Conservation (phyloP, 495 filamentous ascomycete species). For the Penicillium paradoxum region DNA sequence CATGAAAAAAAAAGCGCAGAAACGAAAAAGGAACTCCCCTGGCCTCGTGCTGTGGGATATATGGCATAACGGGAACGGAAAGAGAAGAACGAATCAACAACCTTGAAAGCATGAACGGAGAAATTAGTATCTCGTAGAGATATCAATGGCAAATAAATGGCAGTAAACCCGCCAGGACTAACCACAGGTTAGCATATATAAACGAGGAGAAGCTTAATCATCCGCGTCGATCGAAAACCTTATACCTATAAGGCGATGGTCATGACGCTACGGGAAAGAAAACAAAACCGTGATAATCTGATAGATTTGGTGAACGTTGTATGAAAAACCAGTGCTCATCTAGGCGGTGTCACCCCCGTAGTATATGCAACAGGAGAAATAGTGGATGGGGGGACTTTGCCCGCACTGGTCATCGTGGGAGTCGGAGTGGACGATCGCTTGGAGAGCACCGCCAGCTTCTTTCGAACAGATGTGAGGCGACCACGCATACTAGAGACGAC, state of each 20-base stretch:
- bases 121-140: slow-evolving; percentile 11
- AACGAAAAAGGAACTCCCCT: slow-evolving; percentile 11
- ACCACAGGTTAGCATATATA: slow-evolving; percentile 2
- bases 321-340: slow-evolving; percentile 18
- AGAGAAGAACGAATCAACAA: slow-evolving; percentile 11
- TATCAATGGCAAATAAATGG: neutral
- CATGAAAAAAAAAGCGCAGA: slow-evolving; percentile 8
- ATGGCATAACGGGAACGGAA: slow-evolving; percentile 16
- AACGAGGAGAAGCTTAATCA: neutral
- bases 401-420: slow-evolving; percentile 20
- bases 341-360: slow-evolving; percentile 29
- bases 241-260: neutral
- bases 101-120: neutral
- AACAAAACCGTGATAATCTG: neutral
- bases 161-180: neutral
- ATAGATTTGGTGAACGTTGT: slow-evolving; percentile 14
- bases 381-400: slow-evolving; percentile 31
- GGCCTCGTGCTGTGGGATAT: slow-evolving; percentile 23
- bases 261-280: neutral
- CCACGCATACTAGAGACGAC: slow-evolving; percentile 58
- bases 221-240: neutral
- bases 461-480: slow-evolving; percentile 50
- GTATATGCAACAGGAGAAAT: slow-evolving; percentile 25
- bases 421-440: slow-evolving; percentile 47
- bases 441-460: slow-evolving; percentile 52